These are phyloP conservation scores for Aspergillus aculeatus DNA, from an alignment of 2,329 filamentous ascomycete genomes.

Conservation along the genomic window DNA sequence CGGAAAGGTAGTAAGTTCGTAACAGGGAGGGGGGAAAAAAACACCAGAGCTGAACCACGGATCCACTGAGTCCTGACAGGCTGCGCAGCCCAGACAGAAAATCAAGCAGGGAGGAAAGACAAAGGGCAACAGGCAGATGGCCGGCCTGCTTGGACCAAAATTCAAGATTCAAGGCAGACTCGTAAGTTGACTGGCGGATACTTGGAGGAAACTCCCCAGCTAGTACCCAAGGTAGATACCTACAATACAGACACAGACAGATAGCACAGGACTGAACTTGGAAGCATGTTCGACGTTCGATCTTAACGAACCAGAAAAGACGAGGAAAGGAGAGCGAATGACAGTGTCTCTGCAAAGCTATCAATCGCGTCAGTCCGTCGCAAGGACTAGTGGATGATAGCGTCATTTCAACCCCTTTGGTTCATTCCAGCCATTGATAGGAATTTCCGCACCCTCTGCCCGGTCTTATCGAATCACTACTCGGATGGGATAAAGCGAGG, in stretches of 20 bases:
- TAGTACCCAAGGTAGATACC: no score
- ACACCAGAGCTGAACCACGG: constrained; percentile 14
- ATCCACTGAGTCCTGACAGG: background rate
- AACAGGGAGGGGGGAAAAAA: background rate
- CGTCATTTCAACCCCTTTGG: background rate
- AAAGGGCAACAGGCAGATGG: no score
- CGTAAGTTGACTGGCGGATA: background rate
- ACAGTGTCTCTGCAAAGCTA: background rate
- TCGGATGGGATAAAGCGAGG: background rate
- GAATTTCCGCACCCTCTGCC: background rate
- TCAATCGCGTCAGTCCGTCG: background rate
- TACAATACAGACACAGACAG: no score
- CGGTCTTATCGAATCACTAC: background rate
- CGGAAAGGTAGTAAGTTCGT: background rate
- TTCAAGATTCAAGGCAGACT: background rate
- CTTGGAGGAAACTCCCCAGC: no score
- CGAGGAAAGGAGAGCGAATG: background rate
- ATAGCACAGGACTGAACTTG: no score
- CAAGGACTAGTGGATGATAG: constrained; percentile 3
- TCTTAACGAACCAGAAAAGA: background rate
- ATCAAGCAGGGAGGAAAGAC: background rate
- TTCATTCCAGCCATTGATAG: background rate
- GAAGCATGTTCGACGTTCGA: background rate
- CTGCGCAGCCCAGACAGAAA: background rate
- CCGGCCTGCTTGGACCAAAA: no score